A percentile compares a stretch with the other conserved stretches of the same genome.
phyloP scores from a whole-genome alignment of 192 early-diverging fungal species.

The Entophlyctis luteolus region DNA sequence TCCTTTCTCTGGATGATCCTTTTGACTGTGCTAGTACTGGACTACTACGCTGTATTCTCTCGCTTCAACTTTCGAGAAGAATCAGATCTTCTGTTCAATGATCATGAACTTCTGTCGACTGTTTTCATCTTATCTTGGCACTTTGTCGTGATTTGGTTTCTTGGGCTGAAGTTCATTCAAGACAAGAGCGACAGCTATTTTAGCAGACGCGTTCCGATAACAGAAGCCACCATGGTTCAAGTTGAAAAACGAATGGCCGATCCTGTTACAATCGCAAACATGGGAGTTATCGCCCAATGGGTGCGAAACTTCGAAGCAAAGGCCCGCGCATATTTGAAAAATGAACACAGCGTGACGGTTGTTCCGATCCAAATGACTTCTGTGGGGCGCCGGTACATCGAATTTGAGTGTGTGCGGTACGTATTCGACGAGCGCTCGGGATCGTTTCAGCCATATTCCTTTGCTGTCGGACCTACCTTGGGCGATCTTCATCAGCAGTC shows the following conservation, averaged over 20 bases:
- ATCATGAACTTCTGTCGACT: conserved; percentile 55
- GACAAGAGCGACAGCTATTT: conserved; percentile 64
- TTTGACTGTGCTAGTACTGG: conserved; percentile 63
- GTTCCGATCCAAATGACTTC: conserved; percentile 41
- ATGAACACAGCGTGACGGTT: conserved; percentile 24
- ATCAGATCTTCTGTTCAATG: conserved; percentile 50
- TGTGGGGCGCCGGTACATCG: conserved; percentile 57
- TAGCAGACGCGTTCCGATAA: conserved; percentile 43
- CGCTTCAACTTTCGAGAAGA: conserved; percentile 43
- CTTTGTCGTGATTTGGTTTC: conserved; percentile 66
- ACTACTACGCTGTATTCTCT: conserved; percentile 66
- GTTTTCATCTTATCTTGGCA: conserved; percentile 74
- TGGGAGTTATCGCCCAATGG: conserved; percentile 33
- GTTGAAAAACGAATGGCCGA: conserved; percentile 31
- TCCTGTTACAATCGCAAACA: conserved; percentile 28
- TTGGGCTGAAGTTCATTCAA: conserved; percentile 44
- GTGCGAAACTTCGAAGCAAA: conserved; percentile 25
- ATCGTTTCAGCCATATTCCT: conserved; percentile 56
- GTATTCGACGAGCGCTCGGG: conserved; percentile 54
- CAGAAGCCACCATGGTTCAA: conserved; percentile 24
- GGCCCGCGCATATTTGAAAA: conserved; percentile 8
- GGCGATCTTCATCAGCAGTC: conserved; percentile 26
- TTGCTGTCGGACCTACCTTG: conserved; percentile 50
- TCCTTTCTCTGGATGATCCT: conserved; percentile 65
- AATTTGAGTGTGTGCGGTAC: conserved; percentile 71